These are phyloP conservation scores for Fallopia convolvulus DNA, from an alignment of 148 eudicot genomes.

Conservation along the genomic window DNA sequence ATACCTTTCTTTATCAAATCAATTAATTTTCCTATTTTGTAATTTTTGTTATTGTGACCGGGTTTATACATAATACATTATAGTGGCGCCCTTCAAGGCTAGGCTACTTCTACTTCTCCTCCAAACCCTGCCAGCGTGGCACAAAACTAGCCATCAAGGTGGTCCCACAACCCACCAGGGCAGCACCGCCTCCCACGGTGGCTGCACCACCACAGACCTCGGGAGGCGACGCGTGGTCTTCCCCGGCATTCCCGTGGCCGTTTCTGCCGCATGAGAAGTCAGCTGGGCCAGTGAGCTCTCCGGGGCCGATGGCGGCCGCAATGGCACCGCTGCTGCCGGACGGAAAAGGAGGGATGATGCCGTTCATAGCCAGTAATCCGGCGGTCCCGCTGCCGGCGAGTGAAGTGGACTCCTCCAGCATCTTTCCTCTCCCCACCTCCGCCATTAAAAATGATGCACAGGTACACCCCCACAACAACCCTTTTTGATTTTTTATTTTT, in stretches of 20 bases:
- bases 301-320: neutral
- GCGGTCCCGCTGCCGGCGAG: slow-evolving; percentile 1
- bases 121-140: neutral
- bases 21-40: too few relatives aligned
- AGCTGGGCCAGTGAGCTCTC: neutral
- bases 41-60: neutral
- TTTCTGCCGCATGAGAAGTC: slow-evolving; percentile 5
- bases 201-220: neutral
- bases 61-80: neutral
- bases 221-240: neutral
- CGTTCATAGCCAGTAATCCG: neutral
- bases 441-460: neutral
- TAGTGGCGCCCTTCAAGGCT: neutral
- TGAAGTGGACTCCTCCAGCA: slow-evolving; percentile 6
- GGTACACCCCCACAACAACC: neutral
- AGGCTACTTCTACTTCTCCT: neutral
- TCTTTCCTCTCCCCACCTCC: slow-evolving; percentile 10
- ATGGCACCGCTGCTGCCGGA: neutral
- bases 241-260: neutral
- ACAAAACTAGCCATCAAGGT: slow-evolving; percentile 2
- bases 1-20: neutral
- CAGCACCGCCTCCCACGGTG: neutral
- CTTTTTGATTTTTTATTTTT: too few relatives aligned
- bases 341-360: neutral
- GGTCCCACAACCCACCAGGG: neutral